A percentile compares a stretch with the other conserved stretches of the same genome.
Evolutionary conservation across 495 filamentous ascomycete species (phyloP).

Genomic region (Echria macrotheca): DNA sequence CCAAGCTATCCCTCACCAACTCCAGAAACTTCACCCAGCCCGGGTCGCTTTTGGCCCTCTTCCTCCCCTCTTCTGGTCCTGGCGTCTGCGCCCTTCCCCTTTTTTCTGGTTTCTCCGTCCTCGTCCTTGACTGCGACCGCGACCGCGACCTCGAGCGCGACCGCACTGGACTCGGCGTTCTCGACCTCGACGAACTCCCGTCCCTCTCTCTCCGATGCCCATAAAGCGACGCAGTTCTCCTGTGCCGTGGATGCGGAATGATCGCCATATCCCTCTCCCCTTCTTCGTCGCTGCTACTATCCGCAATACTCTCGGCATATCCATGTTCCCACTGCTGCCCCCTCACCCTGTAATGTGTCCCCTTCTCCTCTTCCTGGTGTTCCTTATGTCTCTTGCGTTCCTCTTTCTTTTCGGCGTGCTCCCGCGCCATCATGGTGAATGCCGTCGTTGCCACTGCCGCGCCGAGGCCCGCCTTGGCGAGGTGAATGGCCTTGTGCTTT

Average conservation of each 20-base stretch:
- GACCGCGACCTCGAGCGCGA: not conserved
- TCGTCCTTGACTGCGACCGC: not conserved
- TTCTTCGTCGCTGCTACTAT: not conserved
- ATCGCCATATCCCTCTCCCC: not conserved
- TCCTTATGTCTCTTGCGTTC: constrained; percentile 10
- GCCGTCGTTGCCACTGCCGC: constrained; percentile 21
- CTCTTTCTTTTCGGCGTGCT: constrained; percentile 14
- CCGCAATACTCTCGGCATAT: not conserved
- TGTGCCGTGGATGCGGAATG: not conserved
- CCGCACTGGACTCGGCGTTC: not conserved
- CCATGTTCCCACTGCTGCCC: not conserved
- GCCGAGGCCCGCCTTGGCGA: constrained; percentile 22
- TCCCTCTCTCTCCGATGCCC: not conserved
- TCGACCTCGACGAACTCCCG: not conserved
- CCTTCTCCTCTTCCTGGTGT: not conserved
- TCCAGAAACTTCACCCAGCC: not conserved
- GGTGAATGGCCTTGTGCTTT: constrained; percentile 19
- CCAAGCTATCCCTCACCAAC: not conserved
- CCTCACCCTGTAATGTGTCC: not conserved
- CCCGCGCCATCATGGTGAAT: constrained; percentile 21
- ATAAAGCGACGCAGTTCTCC: not conserved
- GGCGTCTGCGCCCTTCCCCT: not conserved
- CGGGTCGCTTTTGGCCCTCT: not conserved
- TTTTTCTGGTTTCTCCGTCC: not conserved
- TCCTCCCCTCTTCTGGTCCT: not conserved